Evolutionary conservation across 345 rosid species (phyloP).

Genomic region (Eutrema heterophyllum): DNA sequence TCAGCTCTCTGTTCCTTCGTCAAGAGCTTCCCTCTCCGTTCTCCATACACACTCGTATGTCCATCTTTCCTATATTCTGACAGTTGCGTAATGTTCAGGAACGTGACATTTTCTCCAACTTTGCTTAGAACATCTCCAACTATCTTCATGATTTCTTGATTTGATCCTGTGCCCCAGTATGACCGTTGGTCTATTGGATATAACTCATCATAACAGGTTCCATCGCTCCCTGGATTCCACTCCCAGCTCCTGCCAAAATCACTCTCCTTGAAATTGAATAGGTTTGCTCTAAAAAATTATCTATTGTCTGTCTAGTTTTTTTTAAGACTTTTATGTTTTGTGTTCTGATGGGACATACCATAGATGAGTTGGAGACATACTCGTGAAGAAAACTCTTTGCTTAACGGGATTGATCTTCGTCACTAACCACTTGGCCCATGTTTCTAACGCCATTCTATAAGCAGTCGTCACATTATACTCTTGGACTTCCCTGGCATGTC

Average conservation of each 20-base stretch:
- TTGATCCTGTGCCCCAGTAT: conserved; percentile 93
- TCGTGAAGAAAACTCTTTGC: conserved; percentile 85
- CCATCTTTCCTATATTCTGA: conserved; percentile 88
- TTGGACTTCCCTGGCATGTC: conserved; percentile 37
- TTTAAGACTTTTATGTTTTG: neutral
- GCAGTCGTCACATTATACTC: conserved; percentile 75
- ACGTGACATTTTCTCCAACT: conserved; percentile 49
- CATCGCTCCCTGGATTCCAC: conserved; percentile 75
- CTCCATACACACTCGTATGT: conserved; percentile 72
- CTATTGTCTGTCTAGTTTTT: neutral
- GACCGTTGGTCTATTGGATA: conserved; percentile 54
- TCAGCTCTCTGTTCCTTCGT: conserved; percentile 64
- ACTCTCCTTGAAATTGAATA: neutral
- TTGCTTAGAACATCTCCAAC: conserved; percentile 39
- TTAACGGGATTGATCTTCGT: conserved; percentile 50
- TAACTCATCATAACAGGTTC: conserved; percentile 70
- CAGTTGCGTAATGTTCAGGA: conserved; percentile 69
- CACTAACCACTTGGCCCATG: conserved; percentile 85
- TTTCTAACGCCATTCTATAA: conserved; percentile 66
- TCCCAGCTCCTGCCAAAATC: conserved; percentile 77
- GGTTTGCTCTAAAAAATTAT: neutral
- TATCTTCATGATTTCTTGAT: conserved; percentile 67
- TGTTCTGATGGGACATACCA: conserved; percentile 47
- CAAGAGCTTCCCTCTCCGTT: conserved; percentile 77
- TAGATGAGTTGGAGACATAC: conserved; percentile 90